These are phyloP conservation scores for Colletotrichum godetiae DNA, from an alignment of 2,329 filamentous ascomycete genomes.

Conservation along the genomic window DNA sequence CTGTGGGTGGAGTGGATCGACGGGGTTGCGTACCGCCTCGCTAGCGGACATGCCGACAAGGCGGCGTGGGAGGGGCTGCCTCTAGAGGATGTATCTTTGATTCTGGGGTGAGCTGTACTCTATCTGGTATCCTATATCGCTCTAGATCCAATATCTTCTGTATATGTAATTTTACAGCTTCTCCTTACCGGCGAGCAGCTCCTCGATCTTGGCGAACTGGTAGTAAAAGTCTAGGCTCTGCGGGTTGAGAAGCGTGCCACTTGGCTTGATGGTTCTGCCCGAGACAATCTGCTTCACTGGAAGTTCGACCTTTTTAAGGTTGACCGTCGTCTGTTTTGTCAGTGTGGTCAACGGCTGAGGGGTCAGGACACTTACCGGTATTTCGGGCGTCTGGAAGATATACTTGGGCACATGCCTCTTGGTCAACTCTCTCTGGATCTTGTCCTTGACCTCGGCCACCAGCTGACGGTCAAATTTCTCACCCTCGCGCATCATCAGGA, in stretches of 20 bases:
- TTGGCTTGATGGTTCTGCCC: conserved; percentile 78
- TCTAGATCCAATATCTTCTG: not conserved
- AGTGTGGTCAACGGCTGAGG: conserved; percentile 19
- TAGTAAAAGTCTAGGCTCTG: conserved; percentile 83
- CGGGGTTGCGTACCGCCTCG: not conserved
- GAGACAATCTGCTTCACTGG: conserved; percentile 88
- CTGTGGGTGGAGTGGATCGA: not conserved
- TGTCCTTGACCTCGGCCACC: conserved; percentile 69
- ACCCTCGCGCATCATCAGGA: conserved; percentile 68
- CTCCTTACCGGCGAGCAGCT: conserved; percentile 59
- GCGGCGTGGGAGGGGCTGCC: not conserved
- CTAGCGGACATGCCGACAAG: not conserved
- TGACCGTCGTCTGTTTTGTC: conserved; percentile 76
- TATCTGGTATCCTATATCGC: not conserved
- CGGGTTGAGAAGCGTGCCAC: conserved; percentile 82
- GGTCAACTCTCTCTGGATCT: conserved; percentile 74
- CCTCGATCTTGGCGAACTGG: conserved; percentile 79
- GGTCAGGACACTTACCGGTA: conserved; percentile 69
- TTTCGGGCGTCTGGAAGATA: conserved; percentile 83
- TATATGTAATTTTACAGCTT: conserved; percentile 54
- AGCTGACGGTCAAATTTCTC: conserved; percentile 64
- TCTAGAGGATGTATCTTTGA: not conserved
- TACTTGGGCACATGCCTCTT: conserved; percentile 82
- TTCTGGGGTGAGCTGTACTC: not conserved
- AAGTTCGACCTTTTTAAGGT: conserved; percentile 86